Evolutionary conservation across 2,329 filamentous ascomycete species (phyloP), one percentile per base, ranked within the genome.

Genomic region (Pseudocercospora vitis): DNA sequence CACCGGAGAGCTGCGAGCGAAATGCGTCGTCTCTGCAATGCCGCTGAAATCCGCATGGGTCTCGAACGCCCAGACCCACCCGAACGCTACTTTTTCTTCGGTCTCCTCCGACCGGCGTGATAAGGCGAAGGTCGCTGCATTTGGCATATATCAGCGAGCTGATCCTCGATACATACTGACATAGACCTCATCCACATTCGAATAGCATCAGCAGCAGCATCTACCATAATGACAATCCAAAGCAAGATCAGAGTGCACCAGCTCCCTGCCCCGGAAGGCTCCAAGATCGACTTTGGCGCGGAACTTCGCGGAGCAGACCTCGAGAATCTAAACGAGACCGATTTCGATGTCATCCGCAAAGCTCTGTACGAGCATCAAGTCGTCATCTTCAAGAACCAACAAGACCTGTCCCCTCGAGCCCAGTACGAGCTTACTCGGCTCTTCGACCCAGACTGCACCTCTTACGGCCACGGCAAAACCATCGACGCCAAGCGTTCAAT

Each of bases 391-490:
- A 89, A 87, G 69, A 76, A 82, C 65, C 86, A 90, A 67, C 65
- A 74, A 37, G 75, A 81, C 35, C 74, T 86, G 19, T 81, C 85
- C 0, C 84, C 88, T 1, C 83, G 81, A 65, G 84, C 86, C 6
- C 88, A 91, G 67, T 91, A 85, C 65, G 81, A 86, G 59, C 76
- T 91, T 33, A 91, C 87, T 2, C 83, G 81, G 47, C 81, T 81
- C 51, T 91, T 91, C 70, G 88, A 91, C 63, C 87, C 87, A 0
- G 65, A 75, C 4, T 78, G 79, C 1, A 77, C 78, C 11, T 79
- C 78, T 11, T 91, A 91, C 70, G 88, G 88, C 12, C 88, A 91
- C 67, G 88, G 87, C 66, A 88, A 87, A 71, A 88, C 86, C 0
- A 75, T 89, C 44, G 86, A 89, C 62, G 78, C 77, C 6, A 84